Base-by-base conservation (phyloP, 228 moss, liverwort and hornwort species). In the Sphagnum magellanicum region DNA sequence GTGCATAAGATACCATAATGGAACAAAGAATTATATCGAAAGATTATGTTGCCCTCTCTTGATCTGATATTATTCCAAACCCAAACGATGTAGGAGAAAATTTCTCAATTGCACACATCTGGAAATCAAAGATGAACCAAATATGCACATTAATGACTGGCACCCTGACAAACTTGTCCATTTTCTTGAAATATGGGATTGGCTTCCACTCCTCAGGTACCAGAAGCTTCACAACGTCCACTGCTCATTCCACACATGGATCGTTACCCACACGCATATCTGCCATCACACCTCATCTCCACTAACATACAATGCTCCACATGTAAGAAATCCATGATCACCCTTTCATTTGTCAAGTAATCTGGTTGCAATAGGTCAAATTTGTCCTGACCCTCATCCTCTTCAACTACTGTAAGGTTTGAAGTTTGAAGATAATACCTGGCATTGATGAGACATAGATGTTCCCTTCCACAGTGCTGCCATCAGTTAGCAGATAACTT, bases 71-170 rank as follows among this genome's bases (percentile, higher is more conserved):
- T 17, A 17, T 17, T 17, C 17, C 17, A 17, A 17, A 17, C 17
- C 17, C 17, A 17, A 17, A 17, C 17, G 17, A 17, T 17, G 17
- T 0, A 17, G 17, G 17, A 17, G 17, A 17, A 17, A 17, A 17
- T 17, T 17, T 17, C 17, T 17, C 17, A 17, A 17, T 17, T 17
- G 17, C 17, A 17, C 17, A 17, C 17, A 17, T 17, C 17, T 17
- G 17, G 17, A 17, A 17, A 17, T 17, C 17, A 17, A 17, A 17
- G 17, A 17, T 17, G 17, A 72, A 82, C 82, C 84, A 85, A 9
- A 85, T 81, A 66, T 85, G 84, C 71, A 85, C 84, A 71, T 85
- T 85, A 49, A 85, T 85, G 14, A 85, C 84, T 0, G 84, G 84
- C 6, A 85, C 84, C 67, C 84, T 81, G 14, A 85, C 84, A 53